Conservation (phyloP, 768 basidiomycete genomes). For the Arthromyces matolae region DNA sequence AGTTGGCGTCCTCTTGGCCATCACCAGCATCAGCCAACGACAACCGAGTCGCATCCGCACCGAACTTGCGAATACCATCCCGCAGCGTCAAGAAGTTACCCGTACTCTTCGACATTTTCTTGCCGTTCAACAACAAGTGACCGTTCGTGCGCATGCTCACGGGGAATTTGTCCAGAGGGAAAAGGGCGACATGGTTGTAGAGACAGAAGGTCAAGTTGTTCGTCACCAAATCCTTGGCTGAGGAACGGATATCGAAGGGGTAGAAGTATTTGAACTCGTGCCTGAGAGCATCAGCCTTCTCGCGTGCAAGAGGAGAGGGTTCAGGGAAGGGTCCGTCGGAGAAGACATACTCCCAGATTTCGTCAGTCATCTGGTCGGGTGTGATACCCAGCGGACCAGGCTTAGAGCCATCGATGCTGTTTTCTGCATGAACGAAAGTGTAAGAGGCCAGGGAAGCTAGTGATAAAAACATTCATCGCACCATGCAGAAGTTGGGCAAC, state of each 20-base stretch:
- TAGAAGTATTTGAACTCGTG: conserved; percentile 97
- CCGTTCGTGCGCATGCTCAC: conserved; percentile 92
- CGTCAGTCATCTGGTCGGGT: conserved; percentile 93
- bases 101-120: conserved; percentile 98
- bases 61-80: conserved; percentile 90
- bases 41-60: conserved; percentile 91
- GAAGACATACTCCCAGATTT: conserved; percentile 95
- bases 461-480: conserved; percentile 31
- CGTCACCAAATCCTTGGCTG: conserved; percentile 93
- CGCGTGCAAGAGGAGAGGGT: conserved; percentile 58
- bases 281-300: conserved; percentile 81
- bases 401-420: conserved; percentile 72
- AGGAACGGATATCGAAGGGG: conserved; percentile 96
- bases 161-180: conserved; percentile 90
- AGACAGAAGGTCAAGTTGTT: conserved; percentile 93
- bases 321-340: conserved; percentile 73
- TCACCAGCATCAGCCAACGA: conserved; percentile 95
- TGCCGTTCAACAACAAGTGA: conserved; percentile 93
- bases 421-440: conserved; percentile 35
- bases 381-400: conserved; percentile 83
- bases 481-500: conserved; percentile 89
- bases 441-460: neutral
- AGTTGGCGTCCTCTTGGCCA: conserved; percentile 97
- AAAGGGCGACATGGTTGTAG: conserved; percentile 94
- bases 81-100: conserved; percentile 92